Percentiles rank a stretch among this genome's conserved stretches.
Evolutionary conservation across 1,284 basidiomycete genomes (phyloP).

Genomic region (Irpex sp.): DNA sequence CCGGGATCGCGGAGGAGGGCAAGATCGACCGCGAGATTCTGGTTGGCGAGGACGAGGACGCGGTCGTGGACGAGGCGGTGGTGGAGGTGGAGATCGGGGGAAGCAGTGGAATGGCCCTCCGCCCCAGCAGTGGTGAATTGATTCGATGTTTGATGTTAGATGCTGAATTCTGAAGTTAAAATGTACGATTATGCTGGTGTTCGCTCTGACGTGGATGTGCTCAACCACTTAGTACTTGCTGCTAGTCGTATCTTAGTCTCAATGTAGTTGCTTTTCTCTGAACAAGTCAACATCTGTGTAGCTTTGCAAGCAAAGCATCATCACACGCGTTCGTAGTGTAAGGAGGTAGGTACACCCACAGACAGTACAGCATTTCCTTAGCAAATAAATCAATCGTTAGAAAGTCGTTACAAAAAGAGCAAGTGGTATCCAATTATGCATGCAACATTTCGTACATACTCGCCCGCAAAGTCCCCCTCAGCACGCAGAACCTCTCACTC

Average conservation of each 20-base stretch:
- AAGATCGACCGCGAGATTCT: conserved; percentile 45
- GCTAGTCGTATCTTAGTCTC: not conserved
- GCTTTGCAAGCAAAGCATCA: not conserved
- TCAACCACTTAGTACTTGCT: not conserved
- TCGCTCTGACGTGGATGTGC: not conserved
- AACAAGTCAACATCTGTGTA: not conserved
- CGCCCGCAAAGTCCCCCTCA: not conserved
- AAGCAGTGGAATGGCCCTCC: conserved; percentile 15
- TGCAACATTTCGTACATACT: conserved; percentile 1
- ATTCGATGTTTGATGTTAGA: not conserved
- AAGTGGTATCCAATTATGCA: conserved; percentile 12
- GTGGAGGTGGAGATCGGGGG: conserved; percentile 16
- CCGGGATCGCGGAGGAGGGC: conserved; percentile 32
- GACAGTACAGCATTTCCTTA: not conserved
- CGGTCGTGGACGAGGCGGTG: conserved; percentile 20
- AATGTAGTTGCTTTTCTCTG: not conserved
- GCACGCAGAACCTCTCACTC: conserved; percentile 44
- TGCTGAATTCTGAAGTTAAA: not conserved
- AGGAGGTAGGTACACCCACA: too few species aligned
- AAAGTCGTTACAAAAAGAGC: conserved; percentile 4
- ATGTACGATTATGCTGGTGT: not conserved
- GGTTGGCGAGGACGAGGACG: conserved; percentile 41
- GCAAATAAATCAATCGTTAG: not conserved
- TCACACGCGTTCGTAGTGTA: too few species aligned
- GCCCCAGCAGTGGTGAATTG: not conserved